phyloP scores from a whole-genome alignment of 192 early-diverging fungal genomes.

The Podila epicladia region DNA sequence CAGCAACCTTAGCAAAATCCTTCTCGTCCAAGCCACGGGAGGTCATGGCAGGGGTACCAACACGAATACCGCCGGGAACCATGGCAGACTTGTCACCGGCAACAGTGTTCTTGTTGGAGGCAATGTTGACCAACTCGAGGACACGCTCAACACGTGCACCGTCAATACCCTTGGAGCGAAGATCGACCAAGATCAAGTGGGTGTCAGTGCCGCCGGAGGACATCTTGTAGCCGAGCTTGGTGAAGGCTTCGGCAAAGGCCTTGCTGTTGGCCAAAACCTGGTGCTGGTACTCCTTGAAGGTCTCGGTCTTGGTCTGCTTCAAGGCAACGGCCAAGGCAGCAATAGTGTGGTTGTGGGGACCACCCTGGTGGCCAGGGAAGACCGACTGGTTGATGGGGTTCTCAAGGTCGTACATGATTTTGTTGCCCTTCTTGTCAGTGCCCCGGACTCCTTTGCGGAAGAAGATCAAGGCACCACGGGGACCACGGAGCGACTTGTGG shows the following conservation, averaged over 20 bases:
- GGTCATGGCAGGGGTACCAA: constrained; percentile 99
- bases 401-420: constrained; percentile 92
- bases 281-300: constrained; percentile 91
- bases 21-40: constrained; percentile 85
- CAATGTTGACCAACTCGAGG: constrained; percentile 96
- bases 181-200: constrained; percentile 92
- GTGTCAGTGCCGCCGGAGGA: constrained; percentile 96
- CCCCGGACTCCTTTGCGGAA: constrained; percentile 92
- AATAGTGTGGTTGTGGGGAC: constrained; percentile 99
- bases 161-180: constrained; percentile 86
- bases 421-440: constrained; percentile 91
- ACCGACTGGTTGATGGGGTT: constrained; percentile 95
- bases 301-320: constrained; percentile 85
- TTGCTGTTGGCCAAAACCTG: constrained; percentile 93
- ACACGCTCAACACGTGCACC: constrained; percentile 97
- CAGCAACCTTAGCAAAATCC: constrained; percentile 90
- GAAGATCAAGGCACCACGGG: constrained; percentile 98
- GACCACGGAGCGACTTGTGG: constrained; percentile 98
- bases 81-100: constrained; percentile 96
- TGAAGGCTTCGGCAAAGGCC: constrained; percentile 85
- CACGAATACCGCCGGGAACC: constrained; percentile 92
- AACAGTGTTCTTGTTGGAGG: constrained; percentile 99
- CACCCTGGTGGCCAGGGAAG: constrained; percentile 99
- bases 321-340: constrained; percentile 94
- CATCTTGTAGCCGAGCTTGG: constrained; percentile 77